A percentile compares a stretch with the other conserved stretches of the same genome.
phyloP scores from a whole-genome alignment of 2,329 filamentous ascomycete genomes.

The Stagonosporopsis chrysanthemi region DNA sequence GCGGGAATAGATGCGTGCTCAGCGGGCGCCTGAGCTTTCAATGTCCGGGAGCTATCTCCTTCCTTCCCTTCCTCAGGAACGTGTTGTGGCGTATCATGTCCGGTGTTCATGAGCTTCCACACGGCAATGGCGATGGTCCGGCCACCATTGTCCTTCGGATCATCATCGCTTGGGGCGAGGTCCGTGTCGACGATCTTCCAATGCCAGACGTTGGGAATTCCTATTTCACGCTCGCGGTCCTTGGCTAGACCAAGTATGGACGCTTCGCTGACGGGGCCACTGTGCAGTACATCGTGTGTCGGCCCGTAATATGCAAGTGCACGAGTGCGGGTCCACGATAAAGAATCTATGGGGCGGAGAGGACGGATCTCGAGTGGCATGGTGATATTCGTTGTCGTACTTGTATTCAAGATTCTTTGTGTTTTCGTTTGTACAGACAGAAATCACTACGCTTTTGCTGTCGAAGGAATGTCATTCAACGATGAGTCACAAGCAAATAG shows the following conservation, averaged over 20 bases:
- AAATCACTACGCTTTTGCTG: not conserved
- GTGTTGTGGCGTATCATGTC: not conserved
- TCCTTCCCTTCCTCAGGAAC: not conserved
- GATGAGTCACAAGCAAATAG: slow-evolving; percentile 10
- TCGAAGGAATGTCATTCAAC: not conserved
- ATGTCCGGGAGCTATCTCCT: not conserved
- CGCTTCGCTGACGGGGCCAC: slow-evolving; percentile 31
- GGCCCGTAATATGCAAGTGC: slow-evolving; percentile 40
- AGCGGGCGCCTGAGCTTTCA: not conserved
- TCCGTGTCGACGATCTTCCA: slow-evolving; percentile 46
- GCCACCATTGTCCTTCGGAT: slow-evolving; percentile 33
- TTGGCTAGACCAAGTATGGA: slow-evolving; percentile 36
- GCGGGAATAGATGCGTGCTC: slow-evolving; percentile 4
- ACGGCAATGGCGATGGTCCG: slow-evolving; percentile 39
- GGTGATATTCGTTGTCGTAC: not conserved
- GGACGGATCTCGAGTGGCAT: slow-evolving; percentile 39
- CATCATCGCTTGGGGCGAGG: slow-evolving; percentile 31
- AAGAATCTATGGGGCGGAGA: slow-evolving; percentile 30
- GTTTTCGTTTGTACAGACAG: not conserved
- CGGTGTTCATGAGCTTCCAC: slow-evolving; percentile 36
- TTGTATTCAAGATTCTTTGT: not conserved
- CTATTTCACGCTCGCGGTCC: slow-evolving; percentile 33
- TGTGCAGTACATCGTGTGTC: slow-evolving; percentile 39
- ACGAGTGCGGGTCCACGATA: slow-evolving; percentile 42
- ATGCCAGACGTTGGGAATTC: slow-evolving; percentile 35